Percentiles rank a stretch among this genome's conserved stretches.
phyloP scores from a whole-genome alignment of 306 rosid species.

The Gastrolobium bilobum region DNA sequence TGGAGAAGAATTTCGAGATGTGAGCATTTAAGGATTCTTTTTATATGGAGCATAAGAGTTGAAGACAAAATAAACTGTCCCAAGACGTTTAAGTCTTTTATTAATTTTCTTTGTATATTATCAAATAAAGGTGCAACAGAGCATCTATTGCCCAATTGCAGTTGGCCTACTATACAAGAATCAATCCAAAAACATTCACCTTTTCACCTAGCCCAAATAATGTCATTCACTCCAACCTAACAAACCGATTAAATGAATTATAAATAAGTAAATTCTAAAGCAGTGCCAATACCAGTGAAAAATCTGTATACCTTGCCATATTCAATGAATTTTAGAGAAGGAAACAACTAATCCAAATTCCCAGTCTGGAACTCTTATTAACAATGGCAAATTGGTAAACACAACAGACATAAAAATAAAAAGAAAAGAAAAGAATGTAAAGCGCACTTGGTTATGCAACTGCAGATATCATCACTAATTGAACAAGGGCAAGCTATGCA shows the following conservation, averaged over 20 bases:
- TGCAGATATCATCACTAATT: neutral
- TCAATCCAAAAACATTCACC: neutral
- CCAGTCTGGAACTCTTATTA: neutral
- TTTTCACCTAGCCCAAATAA: neutral
- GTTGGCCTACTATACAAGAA: neutral
- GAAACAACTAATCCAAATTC: neutral
- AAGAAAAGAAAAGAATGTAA: neutral
- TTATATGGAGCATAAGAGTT: no score
- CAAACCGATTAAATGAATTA: neutral
- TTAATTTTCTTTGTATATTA: neutral
- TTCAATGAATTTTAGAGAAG: neutral
- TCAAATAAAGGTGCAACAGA: neutral
- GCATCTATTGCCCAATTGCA: neutral
- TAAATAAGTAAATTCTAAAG: conserved; percentile 3
- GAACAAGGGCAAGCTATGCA: conserved; percentile 4
- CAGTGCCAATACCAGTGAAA: neutral
- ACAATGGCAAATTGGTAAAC: neutral
- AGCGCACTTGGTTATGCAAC: conserved; percentile 14
- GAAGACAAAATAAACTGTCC: neutral
- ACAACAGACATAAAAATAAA: neutral
- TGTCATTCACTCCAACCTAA: neutral
- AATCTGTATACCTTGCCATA: neutral
- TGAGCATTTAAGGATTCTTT: no score
- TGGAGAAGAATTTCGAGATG: no score
- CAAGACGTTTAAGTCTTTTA: neutral